These are phyloP conservation scores for Diddensiella santjacobensis DNA, from an alignment of 805 yeast species.

Conservation along the genomic window DNA sequence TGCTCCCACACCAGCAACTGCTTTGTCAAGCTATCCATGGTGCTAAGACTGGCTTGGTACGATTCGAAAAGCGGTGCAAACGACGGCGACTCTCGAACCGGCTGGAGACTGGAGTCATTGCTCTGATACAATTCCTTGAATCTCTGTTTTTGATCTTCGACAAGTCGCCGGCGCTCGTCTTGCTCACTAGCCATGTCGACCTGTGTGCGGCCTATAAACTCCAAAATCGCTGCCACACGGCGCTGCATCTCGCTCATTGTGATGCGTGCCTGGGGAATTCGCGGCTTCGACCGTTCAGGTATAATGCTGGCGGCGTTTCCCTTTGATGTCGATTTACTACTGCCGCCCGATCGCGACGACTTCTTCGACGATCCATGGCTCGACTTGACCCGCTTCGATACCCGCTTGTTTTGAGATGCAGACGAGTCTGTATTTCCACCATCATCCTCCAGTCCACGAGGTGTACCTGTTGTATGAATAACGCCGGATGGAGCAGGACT, in stretches of 20 bases:
- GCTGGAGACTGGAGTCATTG: conserved; percentile 4
- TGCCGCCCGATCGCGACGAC: neutral
- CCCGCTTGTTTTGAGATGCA: conserved; percentile 1
- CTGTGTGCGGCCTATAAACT: conserved; percentile 85
- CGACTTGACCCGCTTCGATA: neutral
- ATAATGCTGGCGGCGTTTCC: neutral
- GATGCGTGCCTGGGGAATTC: conserved; percentile 72
- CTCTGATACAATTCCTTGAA: conserved; percentile 21
- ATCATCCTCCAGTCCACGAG: neutral
- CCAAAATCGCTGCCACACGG: conserved; percentile 84
- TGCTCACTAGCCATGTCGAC: conserved; percentile 75
- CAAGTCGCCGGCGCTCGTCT: conserved; percentile 48
- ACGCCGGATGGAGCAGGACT: neutral
- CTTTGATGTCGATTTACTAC: neutral
- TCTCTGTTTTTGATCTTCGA: conserved; percentile 34
- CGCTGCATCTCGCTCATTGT: conserved; percentile 80
- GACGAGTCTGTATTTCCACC: neutral
- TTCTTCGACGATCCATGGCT: neutral
- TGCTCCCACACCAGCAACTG: conserved; percentile 77
- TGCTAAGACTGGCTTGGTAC: conserved; percentile 55
- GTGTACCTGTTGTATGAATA: neutral
- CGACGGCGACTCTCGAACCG: conserved; percentile 9
- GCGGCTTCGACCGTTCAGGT: conserved; percentile 55
- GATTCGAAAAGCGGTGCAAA: conserved; percentile 44
- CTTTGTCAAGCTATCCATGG: conserved; percentile 72